Conservation (phyloP, 352 stramenopile species). For the Globisporangium nodosum region DNA sequence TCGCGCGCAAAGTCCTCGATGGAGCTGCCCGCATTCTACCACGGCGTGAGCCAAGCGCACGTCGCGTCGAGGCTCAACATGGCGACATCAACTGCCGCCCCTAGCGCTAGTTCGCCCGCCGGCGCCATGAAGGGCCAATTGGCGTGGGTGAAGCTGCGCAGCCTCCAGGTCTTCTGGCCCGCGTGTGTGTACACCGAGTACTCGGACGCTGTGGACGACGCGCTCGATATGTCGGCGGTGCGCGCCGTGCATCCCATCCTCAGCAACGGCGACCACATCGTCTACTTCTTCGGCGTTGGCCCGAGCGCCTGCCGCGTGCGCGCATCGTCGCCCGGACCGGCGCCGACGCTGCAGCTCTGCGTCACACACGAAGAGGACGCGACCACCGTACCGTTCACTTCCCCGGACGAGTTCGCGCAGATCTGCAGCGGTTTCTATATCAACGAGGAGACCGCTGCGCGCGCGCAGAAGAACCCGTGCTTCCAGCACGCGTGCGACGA, state of each 20-base stretch:
- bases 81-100: neutral
- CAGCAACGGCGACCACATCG: constrained; percentile 61
- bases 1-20: neutral
- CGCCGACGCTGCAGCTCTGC: constrained; percentile 48
- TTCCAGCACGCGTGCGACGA: constrained; percentile 51
- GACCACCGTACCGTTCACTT: constrained; percentile 4
- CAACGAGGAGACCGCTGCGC: constrained; percentile 25
- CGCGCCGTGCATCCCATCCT: constrained; percentile 41
- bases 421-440: constrained; percentile 33
- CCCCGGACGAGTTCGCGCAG: constrained; percentile 23
- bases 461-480: constrained; percentile 35
- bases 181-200: constrained; percentile 63
- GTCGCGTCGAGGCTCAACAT: neutral
- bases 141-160: constrained; percentile 46
- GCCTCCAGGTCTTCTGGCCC: constrained; percentile 63
- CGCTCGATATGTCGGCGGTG: constrained; percentile 42
- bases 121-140: constrained; percentile 1
- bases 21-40: neutral
- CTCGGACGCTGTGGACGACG: constrained; percentile 31
- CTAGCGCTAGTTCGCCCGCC: no score
- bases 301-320: constrained; percentile 24
- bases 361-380: constrained; percentile 40
- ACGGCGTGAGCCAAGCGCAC: neutral
- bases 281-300: constrained; percentile 78
- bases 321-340: constrained; percentile 12